Evolutionary conservation across 805 yeast genomes (phyloP), one percentile per base, ranked within the genome.

Genomic region (Metschnikowia peoriensis): DNA sequence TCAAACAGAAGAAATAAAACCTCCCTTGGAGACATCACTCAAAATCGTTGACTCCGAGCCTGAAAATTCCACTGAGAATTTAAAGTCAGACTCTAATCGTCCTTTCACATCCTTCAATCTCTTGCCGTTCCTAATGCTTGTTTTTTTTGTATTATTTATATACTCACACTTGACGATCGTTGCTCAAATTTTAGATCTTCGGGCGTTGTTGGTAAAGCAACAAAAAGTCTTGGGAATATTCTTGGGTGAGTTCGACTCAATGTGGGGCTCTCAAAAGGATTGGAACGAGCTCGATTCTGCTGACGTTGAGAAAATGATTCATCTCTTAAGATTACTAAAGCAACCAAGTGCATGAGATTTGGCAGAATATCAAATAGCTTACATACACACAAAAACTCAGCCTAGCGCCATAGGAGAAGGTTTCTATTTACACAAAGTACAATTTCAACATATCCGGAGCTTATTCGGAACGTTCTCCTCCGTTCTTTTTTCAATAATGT

Each of bases 401-500:
- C 22, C 22, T 2, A 22, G 22, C 22, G 22, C 22, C 4, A 4
- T 22, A 4, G 22, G 22, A 22, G 22, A 22, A 22, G 22, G 22
- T 22, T 22, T 32, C 28, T 52, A 52, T 49, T 39, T 52, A 52
- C 55, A 49, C 16, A 43, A 12, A 8, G 15, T 12, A 11, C 2
- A 11, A 46, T 15, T 32, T 34, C 47, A 44, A 32, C 63, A 60
- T 38, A 56, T 56, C 9, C 61, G 54, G 5, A 60, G 58, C 41
- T 60, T 56, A 17, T 42, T 38, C 9, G 32, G 50, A 11, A 50
- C 53, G 22, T 40, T 39, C 43, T 49, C 46, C 41, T 55, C 57
- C n/a, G 54, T 50, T 7, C 34, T 47, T 16, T 52, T 75, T 59
- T 84, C 88, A 27, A 81, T 66, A 42, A 85, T 72, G 54, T 85